Base-by-base conservation (phyloP, 805 yeast species). In the Barnettozyma salicaria region DNA sequence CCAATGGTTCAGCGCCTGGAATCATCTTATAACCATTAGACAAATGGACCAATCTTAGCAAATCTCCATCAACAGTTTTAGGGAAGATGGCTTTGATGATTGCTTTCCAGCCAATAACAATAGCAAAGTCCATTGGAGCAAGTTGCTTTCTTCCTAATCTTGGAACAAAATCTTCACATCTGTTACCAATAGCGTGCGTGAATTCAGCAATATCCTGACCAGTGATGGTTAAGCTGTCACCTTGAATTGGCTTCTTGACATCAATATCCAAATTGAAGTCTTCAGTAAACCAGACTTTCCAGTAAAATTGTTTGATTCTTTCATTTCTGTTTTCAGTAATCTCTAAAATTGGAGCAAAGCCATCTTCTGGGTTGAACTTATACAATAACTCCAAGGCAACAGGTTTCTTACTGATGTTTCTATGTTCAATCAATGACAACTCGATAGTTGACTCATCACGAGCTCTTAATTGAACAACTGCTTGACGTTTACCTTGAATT, bases 41-140 rank as follows among this genome's bases (percentile, higher is more conserved):
- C 64, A 92, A 70, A 63, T 92, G 99, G 39, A 92, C 98, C 56
- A 92, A 74, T 61, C 81, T 83, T 67, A 92, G 72, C 58, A 92
- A 72, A 61, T 92, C 98, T 65, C 98, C 98, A 61, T 94, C 97
- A 54, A 92, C 94, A 45, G 80, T 78, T 59, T 77, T 76, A 38
- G 98, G 98, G 92, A 92, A 92, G 52, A 92, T 85, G n/a, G 97
- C 89, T 70, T 84, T 87, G 69, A 92, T 90, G 59, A 92, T 90
- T 34, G 97, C 94, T 68, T 82, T 83, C 99, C 99, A 92, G 31
- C 98, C 97, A 52, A 89, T 77, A 41, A 92, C 97, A 61, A 92
- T 92, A 34, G 98, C 97, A 59, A 89, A 92, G 70, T 92, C 99
- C 97, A 92, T 90, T 56, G 99, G 99, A 33, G 97, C 98, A 52